Base-by-base conservation (phyloP, 805 yeast species). In the Ogataea trehalophila region DNA sequence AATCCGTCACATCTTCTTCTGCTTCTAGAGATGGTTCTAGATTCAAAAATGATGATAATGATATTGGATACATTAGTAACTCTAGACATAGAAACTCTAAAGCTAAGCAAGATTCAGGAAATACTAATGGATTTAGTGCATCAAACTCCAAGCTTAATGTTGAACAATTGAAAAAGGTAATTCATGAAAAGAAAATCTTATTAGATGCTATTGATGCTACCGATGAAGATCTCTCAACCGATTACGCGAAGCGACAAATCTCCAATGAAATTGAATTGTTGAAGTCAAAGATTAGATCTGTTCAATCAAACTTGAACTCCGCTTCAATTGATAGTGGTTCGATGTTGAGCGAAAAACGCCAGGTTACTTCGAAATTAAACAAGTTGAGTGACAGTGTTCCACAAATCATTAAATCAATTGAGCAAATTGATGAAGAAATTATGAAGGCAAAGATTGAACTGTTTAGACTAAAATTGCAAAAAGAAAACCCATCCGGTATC, bases 41-140 rank as follows among this genome's bases (percentile, higher is more conserved):
- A 45, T 85, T 78, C 71, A 87, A 85, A 59, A 86, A 88, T 62
- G 82, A 90, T 60, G 96, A 86, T 56, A 78, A 77, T 48, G 79
- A 79, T 43, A 69, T 81, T 34, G 78, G 81, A 1, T 90, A 90
- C 54, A 80, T 80, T 22, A 62, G 68, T 42, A 63, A 56, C 43
- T 79, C 92, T 2, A 76, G 87, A 54, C 83, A 88, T 60, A 77
- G 82, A 55, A 55, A 48, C 38, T 46, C 47, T 23, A 48, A 45
- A 31, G 16, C 13, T n/a, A 39, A 39, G 18, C 73, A 78, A 58
- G 68, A 58, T 7, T 42, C 60, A 3, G 61, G 58, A 37, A 54
- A 54, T 2, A 29, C 38, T 5, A 46, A 44, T 5, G 16, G 34
- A 4, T 11, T 6, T 5, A 20, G 33, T 26, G 13, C 22, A n/a